Percentiles rank a stretch among this genome's conserved stretches.
phyloP scores from a whole-genome alignment of 768 basidiomycete genomes.

The Gloeopeniophorella convolvens region DNA sequence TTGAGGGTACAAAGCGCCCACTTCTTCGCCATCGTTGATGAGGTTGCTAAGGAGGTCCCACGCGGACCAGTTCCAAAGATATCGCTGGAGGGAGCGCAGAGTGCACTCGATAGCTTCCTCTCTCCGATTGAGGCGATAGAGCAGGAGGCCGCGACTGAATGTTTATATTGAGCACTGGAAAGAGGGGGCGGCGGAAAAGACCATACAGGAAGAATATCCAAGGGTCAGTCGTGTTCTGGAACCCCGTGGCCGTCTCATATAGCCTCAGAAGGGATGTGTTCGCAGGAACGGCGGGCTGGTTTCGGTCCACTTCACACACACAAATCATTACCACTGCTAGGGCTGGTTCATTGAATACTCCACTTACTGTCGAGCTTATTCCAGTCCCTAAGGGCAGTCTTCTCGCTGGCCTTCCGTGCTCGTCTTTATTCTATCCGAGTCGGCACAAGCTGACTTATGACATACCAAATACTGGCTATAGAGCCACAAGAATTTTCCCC shows the following conservation, averaged over 20 bases:
- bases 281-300: slow-evolving; percentile 60
- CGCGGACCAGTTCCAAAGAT: slow-evolving; percentile 22
- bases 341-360: neutral
- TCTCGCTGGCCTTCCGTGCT: slow-evolving; percentile 65
- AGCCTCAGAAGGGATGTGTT: slow-evolving; percentile 54
- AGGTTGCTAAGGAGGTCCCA: slow-evolving; percentile 17
- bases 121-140: slow-evolving; percentile 70
- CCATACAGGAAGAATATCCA: slow-evolving; percentile 76
- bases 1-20: neutral
- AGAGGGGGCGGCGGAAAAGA: neutral
- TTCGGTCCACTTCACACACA: slow-evolving; percentile 53
- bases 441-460: slow-evolving; percentile 15
- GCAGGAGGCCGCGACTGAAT: slow-evolving; percentile 73
- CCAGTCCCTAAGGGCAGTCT: slow-evolving; percentile 76
- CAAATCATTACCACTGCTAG: neutral
- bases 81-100: slow-evolving; percentile 45
- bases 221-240: slow-evolving; percentile 60
- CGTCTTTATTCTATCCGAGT: slow-evolving; percentile 10
- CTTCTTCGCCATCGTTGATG: slow-evolving; percentile 21
- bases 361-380: slow-evolving; percentile 70
- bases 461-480: slow-evolving; percentile 87
- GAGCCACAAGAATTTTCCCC: slow-evolving; percentile 66
- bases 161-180: slow-evolving; percentile 5
- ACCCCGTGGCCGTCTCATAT: slow-evolving; percentile 36
- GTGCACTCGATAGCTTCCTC: slow-evolving; percentile 82